Percentiles rank a stretch among this genome's conserved stretches.
Evolutionary conservation across 805 yeast species (phyloP).

Genomic region (Metschnikowia baotianmanensis): DNA sequence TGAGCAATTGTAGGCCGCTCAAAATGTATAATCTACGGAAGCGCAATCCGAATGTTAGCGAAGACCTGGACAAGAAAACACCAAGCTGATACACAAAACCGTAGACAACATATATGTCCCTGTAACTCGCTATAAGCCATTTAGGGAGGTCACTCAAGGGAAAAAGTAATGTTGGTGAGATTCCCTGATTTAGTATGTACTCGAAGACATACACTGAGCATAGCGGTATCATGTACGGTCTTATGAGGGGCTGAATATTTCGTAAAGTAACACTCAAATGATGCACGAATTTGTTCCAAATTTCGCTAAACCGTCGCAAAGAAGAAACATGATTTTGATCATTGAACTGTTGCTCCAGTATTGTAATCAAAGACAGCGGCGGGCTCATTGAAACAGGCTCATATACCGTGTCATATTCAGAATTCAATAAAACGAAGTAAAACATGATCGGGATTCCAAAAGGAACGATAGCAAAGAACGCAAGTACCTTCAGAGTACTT

Average conservation of each 20-base stretch:
- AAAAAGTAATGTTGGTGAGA: constrained; percentile 83
- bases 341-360: not conserved
- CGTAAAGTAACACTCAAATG: constrained; percentile 5
- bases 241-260: constrained; percentile 43
- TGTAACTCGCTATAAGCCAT: constrained; percentile 54
- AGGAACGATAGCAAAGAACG: constrained; percentile 56
- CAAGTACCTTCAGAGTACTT: constrained; percentile 51
- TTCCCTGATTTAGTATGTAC: constrained; percentile 87
- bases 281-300: constrained; percentile 4
- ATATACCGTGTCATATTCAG: not conserved
- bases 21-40: constrained; percentile 58
- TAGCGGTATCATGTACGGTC: constrained; percentile 81
- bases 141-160: constrained; percentile 65
- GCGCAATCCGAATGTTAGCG: constrained; percentile 61
- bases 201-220: constrained; percentile 82
- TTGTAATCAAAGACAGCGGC: not conserved
- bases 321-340: not conserved
- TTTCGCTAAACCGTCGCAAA: not conserved
- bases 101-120: constrained; percentile 89
- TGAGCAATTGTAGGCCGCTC: constrained; percentile 63
- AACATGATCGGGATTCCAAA: constrained; percentile 43
- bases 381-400: not conserved
- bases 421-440: constrained; percentile 25
- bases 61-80: constrained; percentile 87
- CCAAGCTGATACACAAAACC: constrained; percentile 91